Evolutionary conservation across 768 basidiomycete genomes (phyloP), one percentile per base, ranked within the genome.

Genomic region (Pleurotus sapidus): DNA sequence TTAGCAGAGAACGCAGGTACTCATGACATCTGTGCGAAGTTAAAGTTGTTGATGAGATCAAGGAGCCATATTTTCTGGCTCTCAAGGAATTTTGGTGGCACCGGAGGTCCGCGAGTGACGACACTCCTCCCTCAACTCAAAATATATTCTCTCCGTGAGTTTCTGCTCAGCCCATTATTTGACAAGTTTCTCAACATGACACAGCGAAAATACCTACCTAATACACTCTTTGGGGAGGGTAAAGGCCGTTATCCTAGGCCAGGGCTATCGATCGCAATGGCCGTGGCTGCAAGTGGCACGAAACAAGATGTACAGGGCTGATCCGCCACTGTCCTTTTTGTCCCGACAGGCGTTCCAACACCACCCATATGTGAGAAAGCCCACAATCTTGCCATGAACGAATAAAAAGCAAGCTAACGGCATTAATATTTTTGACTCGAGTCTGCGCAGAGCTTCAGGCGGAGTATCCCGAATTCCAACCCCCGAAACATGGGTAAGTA

Each of bases 261-360:
- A 94, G 72, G 93, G 95, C 75, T 93, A 93, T 24, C 95, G 94
- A 93, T 24, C 95, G 94, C 70, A 90, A 91, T 68, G 81, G 83
- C 59, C 71, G 75, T 39, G 84, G 86, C 47, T 93, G 95, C 76
- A 93, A 93, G 46, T 20, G 20, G 20, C 93, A 95, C 65, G 93
- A 91, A 89, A 61, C 59, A 39, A 34, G 24, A 55, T 27, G 48
- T 53, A 27, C 46, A 39, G 11, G 34, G 20, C 20, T 46, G 37
- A 53, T 18, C 24, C 47, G 57, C 63, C 37, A 67, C 56, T 39
- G 59, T 39, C 55, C 54, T 55, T 73, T 95, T 93, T 12, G 95
- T 98, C n/a, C 87, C 86, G 9, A 77, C 76, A 37, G 93, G 92
- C 11, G 78, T 95, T 23, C 55, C 74, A 20, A 72, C 87, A 14